Evolutionary conservation across 148 eudicot genomes (phyloP), one percentile per base, ranked within the genome.

Genomic region (Oxyria digyna): DNA sequence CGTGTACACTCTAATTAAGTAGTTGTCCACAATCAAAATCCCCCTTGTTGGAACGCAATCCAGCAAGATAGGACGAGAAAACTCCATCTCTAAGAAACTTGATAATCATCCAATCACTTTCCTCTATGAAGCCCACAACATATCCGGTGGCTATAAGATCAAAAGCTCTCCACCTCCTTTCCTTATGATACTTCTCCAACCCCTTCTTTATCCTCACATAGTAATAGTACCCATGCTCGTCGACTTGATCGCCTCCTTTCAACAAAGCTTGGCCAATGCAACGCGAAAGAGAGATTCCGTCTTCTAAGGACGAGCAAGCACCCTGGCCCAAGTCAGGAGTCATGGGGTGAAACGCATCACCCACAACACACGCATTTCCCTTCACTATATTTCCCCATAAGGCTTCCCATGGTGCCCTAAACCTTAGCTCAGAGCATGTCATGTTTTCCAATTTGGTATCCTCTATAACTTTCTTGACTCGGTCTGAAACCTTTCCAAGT

Each of bases 1-100:
- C n/a, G n/a, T 35, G 38, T 35, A 35, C 38, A 54, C 10, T 18
- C 27, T 66, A 37, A 24, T 3, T 2, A 54, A 85, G 79, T 26
- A 85, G 79, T 26, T 50, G 54, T 13, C 88, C 88, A 78, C 88
- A 85, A 68, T 85, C 85, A 70, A 65, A 85, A 40, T 62, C 74
- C 62, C 80, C 70, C 69, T 42, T 85, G 42, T 70, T 78, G 66
- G 78, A 71, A 27, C 78, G 50, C 68, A 78, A n/a, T 1, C 72
- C 49, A 52, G 72, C 70, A 27, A 82, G 40, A 13, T 69, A 78
- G 6, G 42, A 20, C 26, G 84, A 68, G 50, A 82, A n/a, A 0
- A 84, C 2, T 38, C 73, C 74, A 4, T 85, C 85, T 73, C 88
- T 78, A 8, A 80, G 48, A 63, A 85, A 82, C 6, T 26, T 67